Conservation (phyloP, 495 filamentous ascomycete species). For the Umbilicaria muhlenbergii region DNA sequence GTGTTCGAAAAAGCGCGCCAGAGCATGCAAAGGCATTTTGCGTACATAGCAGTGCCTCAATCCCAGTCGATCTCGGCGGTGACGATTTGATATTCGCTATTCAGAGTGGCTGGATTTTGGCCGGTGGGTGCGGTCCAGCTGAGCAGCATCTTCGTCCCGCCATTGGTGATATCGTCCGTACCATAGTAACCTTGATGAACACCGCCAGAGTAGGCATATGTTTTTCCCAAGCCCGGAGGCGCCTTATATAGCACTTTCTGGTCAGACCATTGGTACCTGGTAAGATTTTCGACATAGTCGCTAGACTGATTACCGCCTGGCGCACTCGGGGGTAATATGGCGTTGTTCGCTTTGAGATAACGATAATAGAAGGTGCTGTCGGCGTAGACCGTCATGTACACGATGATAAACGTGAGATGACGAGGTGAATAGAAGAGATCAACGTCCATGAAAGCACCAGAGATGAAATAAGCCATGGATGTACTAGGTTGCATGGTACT, state of each 20-base stretch:
- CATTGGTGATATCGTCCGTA: slow-evolving; percentile 17
- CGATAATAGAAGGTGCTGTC: slow-evolving; percentile 23
- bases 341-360: slow-evolving; percentile 14
- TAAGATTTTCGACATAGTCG: slow-evolving; percentile 17
- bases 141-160: slow-evolving; percentile 17
- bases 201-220: slow-evolving; percentile 17
- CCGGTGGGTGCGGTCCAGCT: slow-evolving; percentile 22
- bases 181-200: slow-evolving; percentile 18
- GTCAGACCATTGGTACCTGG: slow-evolving; percentile 17
- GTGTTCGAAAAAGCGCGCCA: no score
- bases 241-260: slow-evolving; percentile 16
- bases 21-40: background rate
- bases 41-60: background rate
- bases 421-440: slow-evolving; percentile 21
- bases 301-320: slow-evolving; percentile 7
- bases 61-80: slow-evolving; percentile 16
- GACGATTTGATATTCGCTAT: slow-evolving; percentile 17
- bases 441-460: slow-evolving; percentile 17
- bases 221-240: slow-evolving; percentile 8
- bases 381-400: slow-evolving; percentile 18
- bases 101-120: slow-evolving; percentile 7
- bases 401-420: slow-evolving; percentile 19
- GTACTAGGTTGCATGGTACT: slow-evolving; percentile 6
- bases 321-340: slow-evolving; percentile 15
- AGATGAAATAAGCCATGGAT: slow-evolving; percentile 13